Evolutionary conservation across 208 protist genomes (phyloP), one percentile per base, ranked within the genome.

Genomic region (Polymyxa betae): DNA sequence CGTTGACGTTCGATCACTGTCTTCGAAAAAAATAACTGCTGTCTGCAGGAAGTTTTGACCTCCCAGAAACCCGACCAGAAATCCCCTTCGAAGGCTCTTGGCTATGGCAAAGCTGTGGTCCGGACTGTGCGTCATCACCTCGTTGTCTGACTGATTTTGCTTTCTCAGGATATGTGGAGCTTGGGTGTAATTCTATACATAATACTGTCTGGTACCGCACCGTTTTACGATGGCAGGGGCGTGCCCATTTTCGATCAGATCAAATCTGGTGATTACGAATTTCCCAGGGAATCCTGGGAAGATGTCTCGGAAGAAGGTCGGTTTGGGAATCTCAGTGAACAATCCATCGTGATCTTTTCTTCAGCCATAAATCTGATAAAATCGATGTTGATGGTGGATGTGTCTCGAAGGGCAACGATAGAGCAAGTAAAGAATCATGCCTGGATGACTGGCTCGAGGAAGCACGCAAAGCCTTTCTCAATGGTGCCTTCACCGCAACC

Each of bases 121-220:
- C 35, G 72, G 16, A 40, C 24, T 82, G 40, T 82, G 5, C 16
- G 5, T 43, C n/a, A 16, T 35, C 72, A 45, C 12, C 72, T 38
- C 12, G n/a, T 82, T 82, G 72, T 40, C n/a, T 5, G 72, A 38
- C 72, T 82, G n/a, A 82, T 40, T n/a, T 82, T 5, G 72, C n/a
- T n/a, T n/a, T n/a, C 16, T 82, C 72, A 82, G 72, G 72, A 82
- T 43, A 82, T 82, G 72, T 82, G 72, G 72, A 45, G 35, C 12
- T 43, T 82, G n/a, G 72, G 72, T n/a, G 72, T 82, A 20, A 82
- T 82, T 43, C 72, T 82, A 20, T 82, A 82, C 72, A 43, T 82
- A 43, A 82, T 82, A 38, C n/a, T 82, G n/a, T 82, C 72, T 35
- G 72, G 72, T 35, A 82, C 72, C 35, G 72, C 72, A 5, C 72